Evolutionary conservation across 441 rosid genomes (phyloP), one percentile per base, ranked within the genome.

Genomic region (Biscutella auriculata): DNA sequence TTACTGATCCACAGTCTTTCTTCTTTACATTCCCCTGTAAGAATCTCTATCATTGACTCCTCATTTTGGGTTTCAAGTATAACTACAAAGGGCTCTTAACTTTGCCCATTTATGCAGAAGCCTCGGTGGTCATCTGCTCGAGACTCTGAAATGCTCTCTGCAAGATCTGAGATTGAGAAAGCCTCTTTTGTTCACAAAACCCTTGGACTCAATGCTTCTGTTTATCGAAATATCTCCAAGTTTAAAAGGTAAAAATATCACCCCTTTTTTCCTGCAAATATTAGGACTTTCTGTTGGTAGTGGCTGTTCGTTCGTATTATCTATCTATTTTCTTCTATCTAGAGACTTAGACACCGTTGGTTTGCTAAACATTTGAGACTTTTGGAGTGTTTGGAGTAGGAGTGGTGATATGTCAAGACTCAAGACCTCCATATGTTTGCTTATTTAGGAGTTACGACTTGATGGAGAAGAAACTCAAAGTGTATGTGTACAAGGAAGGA

Each of bases 401-500:
- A 33, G 16, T 37, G 51, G 26, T 40, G 63, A 39, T 49, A 48
- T 55, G 14, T 65, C 39, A 40, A 40, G 57, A 51, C 14, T 58
- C n/a, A 0, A 14, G n/a, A n/a, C n/a, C n/a, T n/a, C n/a, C n/a
- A n/a, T 66, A 23, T 59, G 44, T 60, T 26, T 46, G 13, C 28
- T 45, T 58, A 4, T 41, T 32, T 56, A 91, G 96, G 83, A 88
- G 98, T 67, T 88, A 88, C 16, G 77, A 85, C 63, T 58, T 85
- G 75, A 91, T 88, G 96, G 95, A 84, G 73, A 73, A 66, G 58
- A 66, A 66, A 46, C 90, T 91, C 40, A 91, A 67, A 77, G 83
- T 91, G 44, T 91, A 81, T 68, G 67, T 82, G 39, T 91, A 88
- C 57, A 82, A 78, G 58, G 96, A 91, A 77, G 98, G 96, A 44